These are phyloP conservation scores for Malassezia restricta DNA, from an alignment of 1,284 basidiomycete species.

Conservation along the genomic window DNA sequence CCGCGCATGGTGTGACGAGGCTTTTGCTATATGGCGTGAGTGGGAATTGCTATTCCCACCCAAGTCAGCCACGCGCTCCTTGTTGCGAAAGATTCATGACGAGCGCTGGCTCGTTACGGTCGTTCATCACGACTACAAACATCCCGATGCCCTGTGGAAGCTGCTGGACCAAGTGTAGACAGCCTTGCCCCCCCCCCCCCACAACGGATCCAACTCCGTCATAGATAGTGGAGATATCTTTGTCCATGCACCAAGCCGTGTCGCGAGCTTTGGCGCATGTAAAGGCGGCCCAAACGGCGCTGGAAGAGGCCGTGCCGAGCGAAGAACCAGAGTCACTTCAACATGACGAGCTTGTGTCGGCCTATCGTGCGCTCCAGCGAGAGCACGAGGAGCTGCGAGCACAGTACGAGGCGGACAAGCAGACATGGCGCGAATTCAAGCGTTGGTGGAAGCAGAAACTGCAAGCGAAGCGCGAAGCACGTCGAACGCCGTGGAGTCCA, in stretches of 20 bases:
- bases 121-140: slow-evolving; percentile 86
- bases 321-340: background rate
- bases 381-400: slow-evolving; percentile 1
- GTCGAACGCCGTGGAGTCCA: background rate
- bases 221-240: background rate
- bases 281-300: background rate
- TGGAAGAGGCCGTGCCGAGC: background rate
- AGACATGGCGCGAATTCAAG: slow-evolving; percentile 14
- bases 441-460: slow-evolving; percentile 9
- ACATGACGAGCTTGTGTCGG: background rate
- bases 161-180: slow-evolving; percentile 8
- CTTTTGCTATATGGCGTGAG: slow-evolving; percentile 87
- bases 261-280: background rate
- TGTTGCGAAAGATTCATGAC: slow-evolving; percentile 62
- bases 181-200: too few species aligned
- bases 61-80: slow-evolving; percentile 58
- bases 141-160: slow-evolving; percentile 65
- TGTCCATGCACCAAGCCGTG: background rate
- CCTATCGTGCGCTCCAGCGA: background rate
- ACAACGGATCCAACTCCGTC: background rate
- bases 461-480: background rate
- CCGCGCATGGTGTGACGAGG: slow-evolving; percentile 62
- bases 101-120: slow-evolving; percentile 82
- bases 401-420: slow-evolving; percentile 2
- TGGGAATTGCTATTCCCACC: slow-evolving; percentile 82